Evolutionary conservation across 176 grass and related monocot genomes (phyloP).

Genomic region (Musa acuminata): DNA sequence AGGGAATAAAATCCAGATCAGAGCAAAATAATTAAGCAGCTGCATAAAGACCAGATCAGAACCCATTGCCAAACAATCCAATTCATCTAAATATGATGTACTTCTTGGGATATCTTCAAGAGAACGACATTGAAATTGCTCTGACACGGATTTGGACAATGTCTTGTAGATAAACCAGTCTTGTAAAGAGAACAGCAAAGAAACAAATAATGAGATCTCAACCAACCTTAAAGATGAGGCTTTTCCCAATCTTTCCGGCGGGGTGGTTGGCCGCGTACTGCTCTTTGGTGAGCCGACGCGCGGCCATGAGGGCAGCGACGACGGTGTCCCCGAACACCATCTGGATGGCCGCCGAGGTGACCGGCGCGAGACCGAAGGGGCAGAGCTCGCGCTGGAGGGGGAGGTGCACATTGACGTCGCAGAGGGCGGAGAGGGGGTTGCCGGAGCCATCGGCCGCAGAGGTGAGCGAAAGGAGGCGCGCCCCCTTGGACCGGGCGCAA

Average conservation of each 20-base stretch:
- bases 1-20: too few species aligned
- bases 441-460: conserved; percentile 38
- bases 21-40: too few species aligned
- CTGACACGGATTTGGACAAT: not conserved
- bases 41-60: too few species aligned
- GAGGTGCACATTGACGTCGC: conserved; percentile 80
- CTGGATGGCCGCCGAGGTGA: conserved; percentile 81
- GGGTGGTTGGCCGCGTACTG: conserved; percentile 84
- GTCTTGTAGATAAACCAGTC: not conserved
- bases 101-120: too few species aligned
- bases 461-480: conserved; percentile 57
- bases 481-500: conserved; percentile 73
- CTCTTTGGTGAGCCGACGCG: conserved; percentile 44
- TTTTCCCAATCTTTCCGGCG: conserved; percentile 88
- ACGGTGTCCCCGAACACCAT: conserved; percentile 92
- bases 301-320: conserved; percentile 73
- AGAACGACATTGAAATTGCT: too few species aligned
- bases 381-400: conserved; percentile 83
- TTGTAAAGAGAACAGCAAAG: not conserved
- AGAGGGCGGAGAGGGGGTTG: conserved; percentile 55
- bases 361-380: conserved; percentile 77
- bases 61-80: too few species aligned
- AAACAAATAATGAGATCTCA: not conserved
- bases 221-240: conserved; percentile 85
- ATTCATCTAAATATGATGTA: too few species aligned